Percentiles rank a stretch among this genome's conserved stretches.
Evolutionary conservation across 1,139 yeast genomes (phyloP).

Genomic region (Suhomyces chickasaworum): DNA sequence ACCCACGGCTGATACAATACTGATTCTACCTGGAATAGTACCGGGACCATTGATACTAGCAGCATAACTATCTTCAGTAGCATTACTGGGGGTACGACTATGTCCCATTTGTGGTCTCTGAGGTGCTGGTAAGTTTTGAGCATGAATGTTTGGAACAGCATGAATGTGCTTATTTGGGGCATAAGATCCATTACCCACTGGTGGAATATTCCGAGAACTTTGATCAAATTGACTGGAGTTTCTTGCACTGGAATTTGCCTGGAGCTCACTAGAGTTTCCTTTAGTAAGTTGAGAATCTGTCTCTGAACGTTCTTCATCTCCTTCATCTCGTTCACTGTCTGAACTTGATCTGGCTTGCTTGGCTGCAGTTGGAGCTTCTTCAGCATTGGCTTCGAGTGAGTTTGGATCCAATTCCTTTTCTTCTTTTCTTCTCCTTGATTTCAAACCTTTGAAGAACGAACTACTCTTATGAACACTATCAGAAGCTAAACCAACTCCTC

Average conservation of each 20-base stretch:
- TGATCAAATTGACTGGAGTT: conserved; percentile 6
- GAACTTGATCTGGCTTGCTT: conserved; percentile 14
- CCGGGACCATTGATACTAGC: conserved; percentile 35
- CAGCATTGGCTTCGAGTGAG: conserved; percentile 15
- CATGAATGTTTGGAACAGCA: conserved; percentile 40
- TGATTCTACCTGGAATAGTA: conserved; percentile 56
- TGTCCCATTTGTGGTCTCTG: conserved; percentile 35
- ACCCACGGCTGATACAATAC: conserved; percentile 47
- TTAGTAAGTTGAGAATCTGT: conserved; percentile 5
- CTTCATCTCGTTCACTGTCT: conserved; percentile 5
- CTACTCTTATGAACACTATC: conserved; percentile 53
- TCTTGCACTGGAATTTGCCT: conserved; percentile 8
- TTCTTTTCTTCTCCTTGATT: conserved; percentile 28
- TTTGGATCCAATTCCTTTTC: conserved; percentile 17
- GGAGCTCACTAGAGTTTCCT: conserved; percentile 3
- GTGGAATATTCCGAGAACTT: conserved; percentile 8
- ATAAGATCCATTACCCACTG: conserved; percentile 1
- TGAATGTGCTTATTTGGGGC: conserved; percentile 13
- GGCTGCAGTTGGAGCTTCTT: conserved; percentile 12
- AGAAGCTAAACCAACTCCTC: conserved; percentile 39
- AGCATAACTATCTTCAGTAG: conserved; percentile 39
- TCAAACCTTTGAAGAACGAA: conserved; percentile 38
- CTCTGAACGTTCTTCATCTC: background rate
- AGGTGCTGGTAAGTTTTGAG: conserved; percentile 44
- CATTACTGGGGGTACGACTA: conserved; percentile 28